Evolutionary conservation across 306 rosid species (phyloP).

Genomic region (Hylodesmum podocarpum): DNA sequence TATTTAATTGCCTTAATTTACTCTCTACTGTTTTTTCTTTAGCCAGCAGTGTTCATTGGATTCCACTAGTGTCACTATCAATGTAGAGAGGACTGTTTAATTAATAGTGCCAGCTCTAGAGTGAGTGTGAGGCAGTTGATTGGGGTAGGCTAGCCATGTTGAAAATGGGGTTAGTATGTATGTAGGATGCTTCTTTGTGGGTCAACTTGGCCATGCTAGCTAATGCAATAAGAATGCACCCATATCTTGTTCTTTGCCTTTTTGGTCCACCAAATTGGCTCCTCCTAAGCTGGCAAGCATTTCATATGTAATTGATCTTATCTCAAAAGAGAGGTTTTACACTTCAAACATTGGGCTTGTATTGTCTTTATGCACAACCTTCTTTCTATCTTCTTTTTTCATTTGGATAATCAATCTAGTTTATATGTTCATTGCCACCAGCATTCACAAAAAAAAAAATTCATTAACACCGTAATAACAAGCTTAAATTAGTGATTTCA

Average conservation of each 20-base stretch:
- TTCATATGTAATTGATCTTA: neutral
- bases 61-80: constrained; percentile 66
- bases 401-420: too few species aligned
- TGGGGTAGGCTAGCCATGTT: constrained; percentile 40
- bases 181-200: constrained; percentile 33
- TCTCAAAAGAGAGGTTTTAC: neutral
- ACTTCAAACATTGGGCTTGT: neutral
- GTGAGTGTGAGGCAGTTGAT: constrained; percentile 31
- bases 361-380: neutral
- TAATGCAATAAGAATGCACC: neutral
- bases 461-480: neutral
- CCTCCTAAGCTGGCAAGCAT: constrained; percentile 46
- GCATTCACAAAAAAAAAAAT: too few species aligned
- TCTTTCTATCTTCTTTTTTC: neutral
- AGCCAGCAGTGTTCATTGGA: constrained; percentile 38
- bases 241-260: constrained; percentile 26
- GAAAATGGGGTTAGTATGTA: neutral
- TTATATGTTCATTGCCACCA: too few species aligned
- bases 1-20: neutral
- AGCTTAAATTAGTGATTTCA: neutral
- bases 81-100: constrained; percentile 21
- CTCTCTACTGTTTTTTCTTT: neutral
- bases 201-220: constrained; percentile 31
- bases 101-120: constrained; percentile 41
- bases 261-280: constrained; percentile 19